Evolutionary conservation across 208 protist genomes (phyloP).

Genomic region (Trypanosoma rangeli): DNA sequence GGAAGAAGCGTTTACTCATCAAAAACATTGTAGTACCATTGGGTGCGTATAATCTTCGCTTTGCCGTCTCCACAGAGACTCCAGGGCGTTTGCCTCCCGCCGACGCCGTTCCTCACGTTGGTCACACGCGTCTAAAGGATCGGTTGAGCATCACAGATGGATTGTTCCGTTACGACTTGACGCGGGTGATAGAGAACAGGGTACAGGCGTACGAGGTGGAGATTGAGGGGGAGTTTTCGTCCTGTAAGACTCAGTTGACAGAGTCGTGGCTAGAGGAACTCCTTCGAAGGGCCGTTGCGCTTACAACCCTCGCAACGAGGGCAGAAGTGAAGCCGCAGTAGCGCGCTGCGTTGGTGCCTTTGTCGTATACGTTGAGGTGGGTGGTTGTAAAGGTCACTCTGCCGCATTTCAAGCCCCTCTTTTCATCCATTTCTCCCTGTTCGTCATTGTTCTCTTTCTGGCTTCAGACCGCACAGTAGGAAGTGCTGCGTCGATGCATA

Average conservation of each 20-base stretch:
- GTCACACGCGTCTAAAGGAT: slow-evolving; percentile 55
- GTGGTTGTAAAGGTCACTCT: neutral
- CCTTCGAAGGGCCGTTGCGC: slow-evolving; percentile 32
- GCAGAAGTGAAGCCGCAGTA: slow-evolving; percentile 6
- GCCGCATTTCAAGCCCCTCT: neutral
- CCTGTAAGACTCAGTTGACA: slow-evolving; percentile 39
- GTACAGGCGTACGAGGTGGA: slow-evolving; percentile 62
- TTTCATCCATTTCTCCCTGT: no score
- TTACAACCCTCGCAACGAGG: slow-evolving; percentile 31
- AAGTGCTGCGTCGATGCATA: neutral
- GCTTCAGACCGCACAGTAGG: no score
- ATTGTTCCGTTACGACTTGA: slow-evolving; percentile 67
- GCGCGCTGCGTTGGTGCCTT: neutral
- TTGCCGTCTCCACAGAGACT: slow-evolving; percentile 51
- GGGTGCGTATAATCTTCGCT: slow-evolving; percentile 63
- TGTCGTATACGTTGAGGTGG: neutral
- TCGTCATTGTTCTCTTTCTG: no score
- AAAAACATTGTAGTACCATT: slow-evolving; percentile 62
- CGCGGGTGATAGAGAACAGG: slow-evolving; percentile 32
- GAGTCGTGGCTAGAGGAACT: slow-evolving; percentile 46
- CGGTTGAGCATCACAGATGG: slow-evolving; percentile 45
- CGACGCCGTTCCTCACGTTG: neutral
- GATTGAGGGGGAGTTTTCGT: slow-evolving; percentile 54
- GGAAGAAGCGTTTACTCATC: slow-evolving; percentile 59
- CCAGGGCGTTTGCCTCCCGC: neutral